Evolutionary conservation across 2,329 filamentous ascomycete genomes (phyloP), one percentile per base, ranked within the genome.

Genomic region (Fusarium dimerum): DNA sequence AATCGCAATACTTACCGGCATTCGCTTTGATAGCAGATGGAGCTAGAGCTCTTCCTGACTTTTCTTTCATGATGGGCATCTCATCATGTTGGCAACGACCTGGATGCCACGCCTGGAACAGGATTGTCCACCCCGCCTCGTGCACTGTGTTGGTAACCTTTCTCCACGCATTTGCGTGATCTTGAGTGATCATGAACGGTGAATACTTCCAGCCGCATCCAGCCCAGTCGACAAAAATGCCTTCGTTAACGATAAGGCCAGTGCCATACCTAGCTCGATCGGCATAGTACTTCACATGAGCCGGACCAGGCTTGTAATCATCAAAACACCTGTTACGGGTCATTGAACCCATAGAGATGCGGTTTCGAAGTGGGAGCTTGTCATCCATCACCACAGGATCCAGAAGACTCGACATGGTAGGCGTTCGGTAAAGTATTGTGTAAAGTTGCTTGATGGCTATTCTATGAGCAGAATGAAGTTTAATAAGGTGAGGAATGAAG

Each of bases 331-430:
- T 48, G 15, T 57, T 57, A 0, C 52, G 48, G 3, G 55, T 57
- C 52, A 55, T 55, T 11, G 55, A 55, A 2, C 55, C 55, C 55
- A 57, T 57, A 20, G 40, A 41, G 2, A 57, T 38, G 7, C 52
- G 52, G 29, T 55, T 55, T 2, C 48, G 40, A 2, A 57, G 26
- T 6, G 5, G 30, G n/a, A 54, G 30, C 5, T 36, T 46, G 1
- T 16, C 51, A 0, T 40, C 47, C n/a, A 54, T n/a, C 11, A 39
- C 26, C 9, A 50, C 29, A 26, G 51, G 50, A 2, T 45, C 10
- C 8, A 55, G 51, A 8, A 55, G 52, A 26, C 39, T 52, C n/a
- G 45, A 36, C 52, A 54, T 54, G 15, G 40, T 12, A 7, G 20
- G 20, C 7, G 7, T 26, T 26, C 7, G 4, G 7, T 26, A 7